phyloP scores from a whole-genome alignment of 2,329 filamentous ascomycete species.

The Ophiognomonia clavigignenti-juglandacearum region DNA sequence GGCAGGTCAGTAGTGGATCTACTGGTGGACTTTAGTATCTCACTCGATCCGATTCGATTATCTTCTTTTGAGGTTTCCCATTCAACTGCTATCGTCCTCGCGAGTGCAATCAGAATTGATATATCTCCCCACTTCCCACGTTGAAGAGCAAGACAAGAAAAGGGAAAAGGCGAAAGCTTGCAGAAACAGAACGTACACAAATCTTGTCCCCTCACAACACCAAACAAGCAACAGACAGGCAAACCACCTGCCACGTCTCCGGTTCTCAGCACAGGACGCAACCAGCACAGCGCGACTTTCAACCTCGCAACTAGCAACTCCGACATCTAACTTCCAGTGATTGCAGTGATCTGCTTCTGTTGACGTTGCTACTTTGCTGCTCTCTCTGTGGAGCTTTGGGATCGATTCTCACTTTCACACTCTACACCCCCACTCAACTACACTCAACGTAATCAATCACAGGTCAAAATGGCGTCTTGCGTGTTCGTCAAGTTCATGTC shows the following conservation, averaged over 20 bases:
- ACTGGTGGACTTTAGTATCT: conserved; percentile 30
- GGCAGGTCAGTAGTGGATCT: conserved; percentile 19
- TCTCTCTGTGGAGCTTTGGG: too few species aligned
- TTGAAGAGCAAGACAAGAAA: conserved; percentile 23
- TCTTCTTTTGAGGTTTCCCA: conserved; percentile 24
- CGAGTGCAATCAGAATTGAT: conserved; percentile 51
- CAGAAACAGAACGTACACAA: conserved; percentile 6
- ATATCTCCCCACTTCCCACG: conserved; percentile 31
- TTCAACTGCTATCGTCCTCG: conserved; percentile 26
- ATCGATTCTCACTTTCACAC: background rate
- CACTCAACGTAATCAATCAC: conserved; percentile 15
- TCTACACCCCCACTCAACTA: background rate
- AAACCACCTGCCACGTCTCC: conserved; percentile 8
- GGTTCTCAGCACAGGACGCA: conserved; percentile 1
- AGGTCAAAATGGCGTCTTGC: conserved; percentile 77
- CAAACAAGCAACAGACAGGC: conserved; percentile 19
- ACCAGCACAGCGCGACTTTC: background rate
- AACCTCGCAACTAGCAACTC: conserved; percentile 12
- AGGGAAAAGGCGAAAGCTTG: conserved; percentile 20
- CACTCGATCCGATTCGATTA: conserved; percentile 19
- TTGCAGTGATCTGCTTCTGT: conserved; percentile 6
- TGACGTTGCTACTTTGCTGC: conserved; percentile 6
- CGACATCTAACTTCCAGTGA: conserved; percentile 12
- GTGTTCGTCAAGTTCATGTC: conserved; percentile 99
- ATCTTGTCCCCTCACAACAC: conserved; percentile 13